Evolutionary conservation across 129 eudicot genomes (phyloP).

Genomic region (Gnaphalium uliginosum): DNA sequence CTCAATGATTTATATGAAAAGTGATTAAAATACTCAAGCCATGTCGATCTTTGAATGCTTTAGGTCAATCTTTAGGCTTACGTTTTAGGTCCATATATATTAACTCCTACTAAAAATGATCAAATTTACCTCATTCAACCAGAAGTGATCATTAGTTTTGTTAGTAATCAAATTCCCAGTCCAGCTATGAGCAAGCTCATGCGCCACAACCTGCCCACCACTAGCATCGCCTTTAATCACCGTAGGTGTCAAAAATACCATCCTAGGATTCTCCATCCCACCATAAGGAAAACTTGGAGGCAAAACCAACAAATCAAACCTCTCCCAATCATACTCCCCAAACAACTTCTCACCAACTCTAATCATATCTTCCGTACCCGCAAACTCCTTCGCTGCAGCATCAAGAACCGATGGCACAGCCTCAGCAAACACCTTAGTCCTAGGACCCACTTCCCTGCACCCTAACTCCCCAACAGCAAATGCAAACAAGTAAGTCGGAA

Average conservation of each 20-base stretch:
- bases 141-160: conserved; percentile 90
- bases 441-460: conserved; percentile 85
- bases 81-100: no score
- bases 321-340: conserved; percentile 95
- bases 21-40: no score
- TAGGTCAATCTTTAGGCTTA: no score
- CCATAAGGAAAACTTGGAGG: conserved; percentile 98
- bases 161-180: conserved; percentile 98
- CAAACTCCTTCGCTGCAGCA: conserved; percentile 85
- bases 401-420: conserved; percentile 60
- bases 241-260: conserved; percentile 93
- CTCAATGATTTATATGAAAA: no score
- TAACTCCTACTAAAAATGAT: no score
- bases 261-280: conserved; percentile 99
- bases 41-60: no score
- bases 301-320: conserved; percentile 89
- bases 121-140: conserved; percentile 88
- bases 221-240: conserved; percentile 94
- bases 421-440: conserved; percentile 87
- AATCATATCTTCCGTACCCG: conserved; percentile 92
- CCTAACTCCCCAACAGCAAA: conserved; percentile 95
- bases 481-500: conserved; percentile 87
- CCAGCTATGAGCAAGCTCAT: conserved; percentile 99
- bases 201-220: conserved; percentile 97
- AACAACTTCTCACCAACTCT: conserved; percentile 87